Conservation (phyloP, 192 early-diverging fungal species). For the Coemansia aciculifera region DNA sequence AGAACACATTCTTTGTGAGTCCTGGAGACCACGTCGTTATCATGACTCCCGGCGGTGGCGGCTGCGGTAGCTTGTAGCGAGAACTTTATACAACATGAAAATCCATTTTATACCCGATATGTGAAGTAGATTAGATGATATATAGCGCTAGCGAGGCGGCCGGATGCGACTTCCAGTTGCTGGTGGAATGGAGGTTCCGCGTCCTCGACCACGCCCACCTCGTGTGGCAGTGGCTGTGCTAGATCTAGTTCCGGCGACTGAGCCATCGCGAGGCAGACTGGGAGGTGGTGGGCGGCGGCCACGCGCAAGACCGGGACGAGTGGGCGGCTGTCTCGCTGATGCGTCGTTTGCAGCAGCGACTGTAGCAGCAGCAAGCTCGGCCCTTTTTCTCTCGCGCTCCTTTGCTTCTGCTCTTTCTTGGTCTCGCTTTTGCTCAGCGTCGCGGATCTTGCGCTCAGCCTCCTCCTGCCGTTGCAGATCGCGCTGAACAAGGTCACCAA, state of each 20-base stretch:
- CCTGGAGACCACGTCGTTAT: slow-evolving; percentile 83
- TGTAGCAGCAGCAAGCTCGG: slow-evolving; percentile 22
- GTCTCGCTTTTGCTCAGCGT: slow-evolving; percentile 18
- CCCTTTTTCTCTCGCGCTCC: slow-evolving; percentile 33
- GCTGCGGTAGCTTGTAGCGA: slow-evolving; percentile 46
- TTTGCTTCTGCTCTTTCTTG: slow-evolving; percentile 26
- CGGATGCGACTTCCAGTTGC: slow-evolving; percentile 25
- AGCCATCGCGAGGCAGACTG: slow-evolving; percentile 16
- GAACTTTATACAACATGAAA: neutral
- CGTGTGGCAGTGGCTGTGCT: neutral
- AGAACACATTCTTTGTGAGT: slow-evolving; percentile 78
- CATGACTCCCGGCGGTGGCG: slow-evolving; percentile 93
- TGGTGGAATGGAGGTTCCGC: slow-evolving; percentile 22
- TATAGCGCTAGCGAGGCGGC: slow-evolving; percentile 25
- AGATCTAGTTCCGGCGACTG: slow-evolving; percentile 5
- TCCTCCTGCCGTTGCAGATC: slow-evolving; percentile 36
- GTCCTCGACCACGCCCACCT: slow-evolving; percentile 23
- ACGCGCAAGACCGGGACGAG: slow-evolving; percentile 13
- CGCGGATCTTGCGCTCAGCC: slow-evolving; percentile 22
- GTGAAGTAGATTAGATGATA: neutral
- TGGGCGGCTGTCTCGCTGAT: slow-evolving; percentile 9
- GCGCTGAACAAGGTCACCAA: slow-evolving; percentile 27
- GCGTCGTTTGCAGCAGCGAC: neutral
- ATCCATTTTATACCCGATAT: neutral
- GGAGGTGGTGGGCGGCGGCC: slow-evolving; percentile 17